Percentiles rank a stretch among this genome's conserved stretches.
Evolutionary conservation across 148 eudicot genomes (phyloP).

Genomic region (Beta vulgaris): DNA sequence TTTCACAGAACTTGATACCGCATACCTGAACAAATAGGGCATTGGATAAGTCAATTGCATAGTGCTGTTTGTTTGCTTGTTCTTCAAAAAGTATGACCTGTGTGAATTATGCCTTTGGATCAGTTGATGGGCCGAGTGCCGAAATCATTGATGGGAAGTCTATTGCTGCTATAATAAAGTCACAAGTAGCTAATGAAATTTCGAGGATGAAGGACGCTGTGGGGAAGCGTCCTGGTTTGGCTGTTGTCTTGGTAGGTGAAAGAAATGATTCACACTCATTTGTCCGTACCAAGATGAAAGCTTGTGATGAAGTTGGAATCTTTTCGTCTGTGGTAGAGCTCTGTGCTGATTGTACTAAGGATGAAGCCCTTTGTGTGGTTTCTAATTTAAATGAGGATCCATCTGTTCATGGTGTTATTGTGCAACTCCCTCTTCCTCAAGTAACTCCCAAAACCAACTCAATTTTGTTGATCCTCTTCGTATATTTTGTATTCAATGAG

Average conservation of each 20-base stretch:
- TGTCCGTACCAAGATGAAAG: conserved; percentile 46
- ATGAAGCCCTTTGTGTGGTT: conserved; percentile 35
- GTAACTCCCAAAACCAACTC: conserved; percentile 31
- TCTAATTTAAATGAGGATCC: conserved; percentile 38
- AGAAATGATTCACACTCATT: conserved; percentile 48
- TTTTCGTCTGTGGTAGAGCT: conserved; percentile 34
- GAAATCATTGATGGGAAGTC: conserved; percentile 47
- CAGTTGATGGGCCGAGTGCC: conserved; percentile 30
- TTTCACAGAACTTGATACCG: neutral
- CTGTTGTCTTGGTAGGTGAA: conserved; percentile 49
- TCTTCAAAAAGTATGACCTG: neutral
- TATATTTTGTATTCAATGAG: neutral
- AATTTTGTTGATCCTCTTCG: neutral
- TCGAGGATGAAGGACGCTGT: conserved; percentile 32
- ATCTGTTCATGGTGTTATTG: conserved; percentile 49
- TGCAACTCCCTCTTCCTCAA: conserved; percentile 54
- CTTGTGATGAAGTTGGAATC: conserved; percentile 56
- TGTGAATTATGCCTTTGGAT: conserved; percentile 16
- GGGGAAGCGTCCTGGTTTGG: conserved; percentile 46
- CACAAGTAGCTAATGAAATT: conserved; percentile 42
- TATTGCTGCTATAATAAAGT: conserved; percentile 41
- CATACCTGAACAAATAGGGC: neutral
- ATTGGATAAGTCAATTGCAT: neutral
- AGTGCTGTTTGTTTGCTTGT: neutral
- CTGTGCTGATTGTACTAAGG: conserved; percentile 39